Evolutionary conservation across 1,139 yeast species (phyloP), one percentile per base, ranked within the genome.

Genomic region (Candida pseudoviswanathii): DNA sequence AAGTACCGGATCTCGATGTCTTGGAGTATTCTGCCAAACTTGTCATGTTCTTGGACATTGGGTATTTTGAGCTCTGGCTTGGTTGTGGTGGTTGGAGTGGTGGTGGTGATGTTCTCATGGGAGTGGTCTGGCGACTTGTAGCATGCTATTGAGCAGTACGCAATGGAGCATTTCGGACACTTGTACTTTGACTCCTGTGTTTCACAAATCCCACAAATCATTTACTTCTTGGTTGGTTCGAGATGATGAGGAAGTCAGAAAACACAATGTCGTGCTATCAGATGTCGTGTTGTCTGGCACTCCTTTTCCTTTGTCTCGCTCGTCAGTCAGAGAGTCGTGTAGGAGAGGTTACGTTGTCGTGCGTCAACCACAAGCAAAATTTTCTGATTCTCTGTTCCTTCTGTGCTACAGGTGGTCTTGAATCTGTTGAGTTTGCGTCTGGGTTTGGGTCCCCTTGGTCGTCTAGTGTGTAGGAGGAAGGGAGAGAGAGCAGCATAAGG

Each of bases 111-210:
- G 21, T 46, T 41, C 4, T 48, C 37, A 39, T 46, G 43, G n/a
- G 16, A 43, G 58, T 84, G 89, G 7, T 53, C 54, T 9, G 66
- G 77, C 24, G 71, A 66, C 62, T 85, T 85, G 62, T 77, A 86
- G 56, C 92, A 86, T 1, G 51, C 56, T 8, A 86, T 51, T 0
- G 89, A 82, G 57, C 92, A 86, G 62, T 75, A 75, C 3, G 49
- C 58, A 2, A 66, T 54, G 1, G 51, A 43, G 50, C 90, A 84
- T 52, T 73, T 78, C 2, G 90, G 88, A 60, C 91, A 85, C 57
- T 77, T 84, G 63, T 85, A 85, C 57, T 81, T 83, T 31, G 80
- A 68, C 38, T 66, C 67, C 2, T 63, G 56, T 1, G 46, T 59
- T 2, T 57, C 47, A 57, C 89, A 84, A 5, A 84, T 73, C 11